phyloP scores from a whole-genome alignment of 2,329 filamentous ascomycete species.

The Bipolaris bicolor region DNA sequence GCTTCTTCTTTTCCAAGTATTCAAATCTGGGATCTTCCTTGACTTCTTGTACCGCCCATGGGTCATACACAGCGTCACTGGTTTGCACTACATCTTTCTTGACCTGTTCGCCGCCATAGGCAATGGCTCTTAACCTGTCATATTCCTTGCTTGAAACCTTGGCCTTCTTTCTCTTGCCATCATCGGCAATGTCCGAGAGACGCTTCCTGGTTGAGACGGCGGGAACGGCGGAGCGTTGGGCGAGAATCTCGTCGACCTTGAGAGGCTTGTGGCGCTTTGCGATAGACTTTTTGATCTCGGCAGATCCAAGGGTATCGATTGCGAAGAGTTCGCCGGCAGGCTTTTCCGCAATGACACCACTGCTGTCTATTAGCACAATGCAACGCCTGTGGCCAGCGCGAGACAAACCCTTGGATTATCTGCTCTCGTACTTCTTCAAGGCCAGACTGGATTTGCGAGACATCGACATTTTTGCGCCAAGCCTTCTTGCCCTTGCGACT shows the following conservation, averaged over 20 bases:
- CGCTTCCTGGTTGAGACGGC: slow-evolving; percentile 82
- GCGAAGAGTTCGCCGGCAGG: slow-evolving; percentile 82
- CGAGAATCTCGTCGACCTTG: slow-evolving; percentile 90
- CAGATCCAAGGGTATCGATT: slow-evolving; percentile 76
- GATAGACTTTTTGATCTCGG: slow-evolving; percentile 67
- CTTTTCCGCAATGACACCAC: slow-evolving; percentile 85
- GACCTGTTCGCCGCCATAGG: slow-evolving; percentile 69
- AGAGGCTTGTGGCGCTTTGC: slow-evolving; percentile 76
- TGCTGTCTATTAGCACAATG: slow-evolving; percentile 47
- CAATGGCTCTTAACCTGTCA: slow-evolving; percentile 75
- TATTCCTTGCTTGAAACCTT: slow-evolving; percentile 88
- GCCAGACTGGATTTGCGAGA: slow-evolving; percentile 82
- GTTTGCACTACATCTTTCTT: slow-evolving; percentile 57
- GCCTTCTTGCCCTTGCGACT: slow-evolving; percentile 98
- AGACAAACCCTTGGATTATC: slow-evolving; percentile 80
- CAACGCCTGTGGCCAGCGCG: background rate
- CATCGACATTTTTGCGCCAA: slow-evolving; percentile 97
- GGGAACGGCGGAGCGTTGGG: slow-evolving; percentile 79
- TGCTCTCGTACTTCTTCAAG: slow-evolving; percentile 85
- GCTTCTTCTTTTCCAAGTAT: slow-evolving; percentile 70
- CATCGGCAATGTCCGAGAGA: slow-evolving; percentile 71
- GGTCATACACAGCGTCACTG: slow-evolving; percentile 73
- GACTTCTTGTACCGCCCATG: slow-evolving; percentile 69
- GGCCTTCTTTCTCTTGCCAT: slow-evolving; percentile 72
- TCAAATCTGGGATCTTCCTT: slow-evolving; percentile 62